Conservation (phyloP, 1,284 basidiomycete species). For the Tilletia indica region DNA sequence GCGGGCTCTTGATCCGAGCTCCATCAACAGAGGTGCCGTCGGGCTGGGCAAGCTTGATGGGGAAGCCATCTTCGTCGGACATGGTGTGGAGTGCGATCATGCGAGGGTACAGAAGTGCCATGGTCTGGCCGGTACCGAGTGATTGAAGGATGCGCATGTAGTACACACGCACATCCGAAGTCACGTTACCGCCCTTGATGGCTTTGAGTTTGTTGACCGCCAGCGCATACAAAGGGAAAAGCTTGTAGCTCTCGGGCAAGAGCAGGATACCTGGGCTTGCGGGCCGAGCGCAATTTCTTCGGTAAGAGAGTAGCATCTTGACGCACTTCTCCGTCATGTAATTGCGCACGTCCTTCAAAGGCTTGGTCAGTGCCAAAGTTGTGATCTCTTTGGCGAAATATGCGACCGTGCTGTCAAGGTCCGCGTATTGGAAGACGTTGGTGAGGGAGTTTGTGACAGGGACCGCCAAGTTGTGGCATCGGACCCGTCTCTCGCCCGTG, state of each 20-base stretch:
- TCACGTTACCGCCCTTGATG: conserved; percentile 80
- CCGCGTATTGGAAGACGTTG: conserved; percentile 88
- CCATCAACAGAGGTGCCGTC: conserved; percentile 59
- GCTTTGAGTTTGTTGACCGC: conserved; percentile 87
- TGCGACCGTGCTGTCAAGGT: conserved; percentile 79
- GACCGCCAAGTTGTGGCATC: conserved; percentile 80
- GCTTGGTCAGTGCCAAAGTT: conserved; percentile 74
- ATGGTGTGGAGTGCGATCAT: conserved; percentile 86
- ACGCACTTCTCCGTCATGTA: conserved; percentile 81
- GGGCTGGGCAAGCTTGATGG: conserved; percentile 59
- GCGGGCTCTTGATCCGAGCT: conserved; percentile 67
- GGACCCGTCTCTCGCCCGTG: conserved; percentile 77
- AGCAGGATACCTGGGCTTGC: conserved; percentile 81
- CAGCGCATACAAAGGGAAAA: conserved; percentile 79
- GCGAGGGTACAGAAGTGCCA: conserved; percentile 83
- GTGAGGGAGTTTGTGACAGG: conserved; percentile 79
- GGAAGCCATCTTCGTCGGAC: conserved; percentile 70
- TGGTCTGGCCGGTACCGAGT: conserved; percentile 68
- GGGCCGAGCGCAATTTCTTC: conserved; percentile 83
- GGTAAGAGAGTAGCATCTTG: conserved; percentile 79
- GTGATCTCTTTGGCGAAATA: conserved; percentile 69
- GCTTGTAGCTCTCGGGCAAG: conserved; percentile 88
- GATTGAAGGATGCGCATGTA: conserved; percentile 75
- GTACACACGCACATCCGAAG: conserved; percentile 87
- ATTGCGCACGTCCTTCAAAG: conserved; percentile 75